Conservation (phyloP, 1,139 yeast species). For the Casaregolazyma lundiana region DNA sequence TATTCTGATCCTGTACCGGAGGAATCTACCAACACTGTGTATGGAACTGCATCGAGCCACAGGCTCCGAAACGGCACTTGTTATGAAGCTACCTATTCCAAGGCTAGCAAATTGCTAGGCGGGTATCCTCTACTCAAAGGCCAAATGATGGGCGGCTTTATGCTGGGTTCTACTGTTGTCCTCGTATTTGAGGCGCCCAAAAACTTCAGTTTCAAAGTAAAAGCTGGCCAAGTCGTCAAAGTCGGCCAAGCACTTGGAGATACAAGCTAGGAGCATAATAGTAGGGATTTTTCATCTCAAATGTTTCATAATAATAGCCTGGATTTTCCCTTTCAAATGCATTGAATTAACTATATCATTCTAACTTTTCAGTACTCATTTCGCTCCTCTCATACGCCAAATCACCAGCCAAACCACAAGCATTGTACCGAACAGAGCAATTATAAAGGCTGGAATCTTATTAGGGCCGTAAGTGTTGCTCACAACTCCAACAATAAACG, state of each 20-base stretch:
- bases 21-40: conserved; percentile 1
- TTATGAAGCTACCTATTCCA: conserved; percentile 87
- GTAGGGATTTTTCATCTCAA: no score
- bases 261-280: conserved; percentile 4
- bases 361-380: not conserved
- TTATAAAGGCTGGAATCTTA: conserved; percentile 29
- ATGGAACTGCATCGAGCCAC: conserved; percentile 8
- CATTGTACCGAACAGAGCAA: conserved; percentile 26
- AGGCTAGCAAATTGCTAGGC: conserved; percentile 72
- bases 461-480: conserved; percentile 28
- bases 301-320: not conserved
- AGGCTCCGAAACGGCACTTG: conserved; percentile 63
- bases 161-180: conserved; percentile 92
- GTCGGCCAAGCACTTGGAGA: conserved; percentile 82
- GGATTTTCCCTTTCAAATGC: not conserved
- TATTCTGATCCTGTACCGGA: conserved; percentile 7
- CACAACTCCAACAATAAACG: conserved; percentile 31
- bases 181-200: conserved; percentile 92
- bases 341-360: not conserved
- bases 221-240: conserved; percentile 69
- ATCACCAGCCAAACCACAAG: conserved; percentile 25
- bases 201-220: conserved; percentile 63
- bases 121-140: conserved; percentile 91
- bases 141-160: conserved; percentile 96
- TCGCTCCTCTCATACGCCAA: not conserved